A percentile compares a stretch with the other conserved stretches of the same genome.
Conservation (phyloP, 495 filamentous ascomycete species). For the Trichoderma asperelloides region DNA sequence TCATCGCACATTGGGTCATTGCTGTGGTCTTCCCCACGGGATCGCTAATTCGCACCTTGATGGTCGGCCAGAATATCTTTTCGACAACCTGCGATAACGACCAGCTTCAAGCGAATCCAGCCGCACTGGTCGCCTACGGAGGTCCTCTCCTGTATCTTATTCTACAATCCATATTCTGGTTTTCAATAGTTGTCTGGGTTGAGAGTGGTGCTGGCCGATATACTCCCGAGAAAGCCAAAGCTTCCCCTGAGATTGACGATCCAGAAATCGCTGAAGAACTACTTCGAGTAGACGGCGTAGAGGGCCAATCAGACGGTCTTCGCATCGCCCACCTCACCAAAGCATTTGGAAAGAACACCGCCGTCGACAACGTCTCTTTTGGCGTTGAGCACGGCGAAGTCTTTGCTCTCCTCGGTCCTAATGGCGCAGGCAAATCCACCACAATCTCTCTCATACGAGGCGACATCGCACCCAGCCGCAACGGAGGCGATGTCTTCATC, state of each 20-base stretch:
- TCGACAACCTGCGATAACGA: slow-evolving; percentile 52
- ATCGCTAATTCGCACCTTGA: slow-evolving; percentile 53
- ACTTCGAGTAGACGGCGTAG: background rate
- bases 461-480: slow-evolving; percentile 47
- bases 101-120: slow-evolving; percentile 51
- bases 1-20: slow-evolving; percentile 53
- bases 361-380: slow-evolving; percentile 60
- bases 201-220: background rate
- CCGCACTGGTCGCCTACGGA: slow-evolving; percentile 56
- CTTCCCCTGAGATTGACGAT: background rate
- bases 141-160: slow-evolving; percentile 65
- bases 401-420: slow-evolving; percentile 60
- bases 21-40: slow-evolving; percentile 53
- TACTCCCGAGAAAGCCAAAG: background rate
- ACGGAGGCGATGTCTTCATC: slow-evolving; percentile 41
- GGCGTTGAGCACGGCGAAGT: slow-evolving; percentile 56
- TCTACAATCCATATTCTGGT: slow-evolving; percentile 51
- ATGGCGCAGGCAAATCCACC: slow-evolving; percentile 70
- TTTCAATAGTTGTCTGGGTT: slow-evolving; percentile 51
- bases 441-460: slow-evolving; percentile 67
- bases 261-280: background rate
- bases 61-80: slow-evolving; percentile 63
- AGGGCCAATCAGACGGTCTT: slow-evolving; percentile 39
- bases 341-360: slow-evolving; percentile 46
- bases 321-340: slow-evolving; percentile 55